Base-by-base conservation (phyloP, 1,139 yeast genomes). In the Diutina rugosa region DNA sequence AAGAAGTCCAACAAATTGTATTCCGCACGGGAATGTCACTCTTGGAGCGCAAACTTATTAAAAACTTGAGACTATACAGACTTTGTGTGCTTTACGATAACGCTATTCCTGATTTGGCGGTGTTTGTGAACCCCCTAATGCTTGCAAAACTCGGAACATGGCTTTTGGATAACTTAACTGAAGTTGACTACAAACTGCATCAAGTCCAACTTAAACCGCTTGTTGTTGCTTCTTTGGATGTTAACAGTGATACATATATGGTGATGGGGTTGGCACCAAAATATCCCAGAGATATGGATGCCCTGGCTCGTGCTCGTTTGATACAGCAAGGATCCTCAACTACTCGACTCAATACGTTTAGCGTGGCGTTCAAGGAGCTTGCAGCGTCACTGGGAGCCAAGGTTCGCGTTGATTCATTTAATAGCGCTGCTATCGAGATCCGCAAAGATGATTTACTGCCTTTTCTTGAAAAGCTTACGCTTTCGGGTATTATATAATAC, bases 241-340 rank as follows among this genome's bases (percentile, higher is more conserved):
- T 79, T 32, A 72, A 75, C 14, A 81, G 90, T 8, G 89, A 87
- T 61, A 87, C 95, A 0, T 95, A 89, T 65, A 72, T 91, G 56
- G 97, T 95, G 0, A 85, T 95, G 54, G 99, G 99, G 0, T 71
- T 90, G 61, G 95, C 96, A 0, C 95, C 96, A 1, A 80, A 87
- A 61, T 85, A 84, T 62, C 89, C 95, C 6, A 71, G 90, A 58
- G 86, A 85, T 2, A 65, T 82, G 63, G 76, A 72, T 55, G 73
- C 53, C 28, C 53, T 49, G 53, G 72, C 61, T 68, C 74, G 2
- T 72, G 76, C n/a, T 70, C 71, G 55, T 80, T 80, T 29, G 74
- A 71, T 56, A 61, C 74, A 41, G 58, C 71, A 14, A 65, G 68
- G 55, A 67, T 68, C 64, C 16, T 61, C 68, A 4, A 73, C 75